Conservation (phyloP, 495 filamentous ascomycete species). For the Talaromyces borbonicus region DNA sequence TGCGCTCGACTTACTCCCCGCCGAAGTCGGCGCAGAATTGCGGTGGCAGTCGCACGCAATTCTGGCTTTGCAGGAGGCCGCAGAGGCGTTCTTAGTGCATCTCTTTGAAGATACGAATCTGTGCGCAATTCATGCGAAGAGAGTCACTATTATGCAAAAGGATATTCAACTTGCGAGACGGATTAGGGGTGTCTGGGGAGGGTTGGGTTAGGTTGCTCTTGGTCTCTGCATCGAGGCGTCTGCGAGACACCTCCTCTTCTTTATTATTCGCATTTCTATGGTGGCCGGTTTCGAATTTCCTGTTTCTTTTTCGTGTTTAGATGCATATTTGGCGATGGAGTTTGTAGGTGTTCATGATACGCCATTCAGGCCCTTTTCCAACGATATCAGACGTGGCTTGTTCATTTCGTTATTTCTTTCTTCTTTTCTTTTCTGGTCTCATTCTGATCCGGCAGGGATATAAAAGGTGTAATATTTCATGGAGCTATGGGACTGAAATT, state of each 20-base stretch:
- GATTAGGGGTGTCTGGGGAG: constrained; percentile 65
- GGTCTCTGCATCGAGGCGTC: no score
- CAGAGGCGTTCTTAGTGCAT: constrained; percentile 88
- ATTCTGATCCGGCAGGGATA: no score
- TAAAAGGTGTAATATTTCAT: no score
- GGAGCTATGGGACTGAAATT: no score
- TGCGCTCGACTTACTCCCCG: constrained; percentile 46
- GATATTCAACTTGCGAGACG: constrained; percentile 84
- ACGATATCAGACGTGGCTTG: neutral
- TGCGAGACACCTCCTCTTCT: no score
- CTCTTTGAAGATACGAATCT: constrained; percentile 94
- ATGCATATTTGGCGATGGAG: constrained; percentile 1
- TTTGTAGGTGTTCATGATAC: neutral
- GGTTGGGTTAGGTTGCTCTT: constrained; percentile 50
- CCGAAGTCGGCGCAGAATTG: constrained; percentile 46
- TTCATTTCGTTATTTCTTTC: neutral
- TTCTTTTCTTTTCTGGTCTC: no score
- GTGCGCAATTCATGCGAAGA: constrained; percentile 90
- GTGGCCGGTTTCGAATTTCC: constrained; percentile 4
- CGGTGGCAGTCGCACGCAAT: constrained; percentile 93
- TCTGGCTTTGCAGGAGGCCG: constrained; percentile 79
- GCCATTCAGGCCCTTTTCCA: neutral
- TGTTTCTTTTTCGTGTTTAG: constrained; percentile 4
- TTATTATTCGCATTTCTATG: constrained; percentile 1
- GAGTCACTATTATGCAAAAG: constrained; percentile 96